Percentiles rank a stretch among this genome's conserved stretches.
Evolutionary conservation across 345 rosid genomes (phyloP).

Genomic region (Linum lewisii): DNA sequence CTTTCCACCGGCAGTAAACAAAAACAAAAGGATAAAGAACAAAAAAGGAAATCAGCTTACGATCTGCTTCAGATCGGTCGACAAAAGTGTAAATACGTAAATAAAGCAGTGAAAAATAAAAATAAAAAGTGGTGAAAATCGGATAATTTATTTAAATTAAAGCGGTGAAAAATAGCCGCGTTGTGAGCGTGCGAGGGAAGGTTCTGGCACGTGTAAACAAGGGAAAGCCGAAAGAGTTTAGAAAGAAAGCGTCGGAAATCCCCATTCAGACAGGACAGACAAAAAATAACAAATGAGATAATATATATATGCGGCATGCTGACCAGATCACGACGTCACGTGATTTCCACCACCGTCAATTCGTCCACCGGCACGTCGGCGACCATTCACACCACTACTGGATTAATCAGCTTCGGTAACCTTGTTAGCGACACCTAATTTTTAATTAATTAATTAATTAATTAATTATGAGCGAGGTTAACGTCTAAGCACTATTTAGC

Average conservation of each 20-base stretch:
- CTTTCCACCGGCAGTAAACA: not conserved
- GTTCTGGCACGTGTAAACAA: not conserved
- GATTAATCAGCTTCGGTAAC: too few relatives aligned
- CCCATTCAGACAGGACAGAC: too few relatives aligned
- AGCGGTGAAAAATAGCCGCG: not conserved
- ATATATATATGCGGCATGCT: not conserved
- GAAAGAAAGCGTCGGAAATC: too few relatives aligned
- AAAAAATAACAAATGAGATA: not conserved
- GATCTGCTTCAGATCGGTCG: not conserved
- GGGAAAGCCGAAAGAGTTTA: too few relatives aligned
- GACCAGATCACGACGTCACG: slow-evolving; percentile 4
- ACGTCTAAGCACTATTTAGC: too few relatives aligned
- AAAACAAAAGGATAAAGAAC: not conserved
- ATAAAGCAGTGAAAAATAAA: not conserved
- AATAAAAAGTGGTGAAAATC: not conserved
- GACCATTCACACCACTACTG: not conserved
- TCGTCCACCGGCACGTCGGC: not conserved
- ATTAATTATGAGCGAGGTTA: too few relatives aligned
- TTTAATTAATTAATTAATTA: too few relatives aligned
- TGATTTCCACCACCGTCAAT: slow-evolving; percentile 1
- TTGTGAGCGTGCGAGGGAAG: slow-evolving; percentile 4
- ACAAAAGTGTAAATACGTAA: not conserved
- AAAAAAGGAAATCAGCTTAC: not conserved
- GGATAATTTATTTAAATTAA: not conserved
- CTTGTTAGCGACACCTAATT: not conserved